phyloP scores from a whole-genome alignment of 208 protist genomes.

The Naegleria lovaniensis region DNA sequence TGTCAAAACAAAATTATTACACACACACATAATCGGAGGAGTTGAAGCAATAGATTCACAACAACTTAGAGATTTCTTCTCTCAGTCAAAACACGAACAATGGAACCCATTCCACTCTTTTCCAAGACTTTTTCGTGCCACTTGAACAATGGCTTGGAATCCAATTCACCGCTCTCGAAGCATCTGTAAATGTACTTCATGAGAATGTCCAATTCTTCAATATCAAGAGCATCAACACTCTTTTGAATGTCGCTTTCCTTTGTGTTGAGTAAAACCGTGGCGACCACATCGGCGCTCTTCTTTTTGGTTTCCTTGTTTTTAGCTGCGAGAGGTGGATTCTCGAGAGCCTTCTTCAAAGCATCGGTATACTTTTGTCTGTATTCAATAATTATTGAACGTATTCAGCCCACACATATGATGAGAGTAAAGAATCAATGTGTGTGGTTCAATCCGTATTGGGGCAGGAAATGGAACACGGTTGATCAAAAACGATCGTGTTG shows the following conservation, averaged over 20 bases:
- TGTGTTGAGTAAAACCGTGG: background rate
- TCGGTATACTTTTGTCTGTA: background rate
- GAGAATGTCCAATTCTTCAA: conserved; percentile 12
- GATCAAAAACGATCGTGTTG: too few relatives aligned
- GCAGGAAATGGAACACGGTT: too few relatives aligned
- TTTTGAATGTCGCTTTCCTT: background rate
- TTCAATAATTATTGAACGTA: too few relatives aligned
- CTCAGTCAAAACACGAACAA: conserved; percentile 12
- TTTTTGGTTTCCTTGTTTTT: background rate
- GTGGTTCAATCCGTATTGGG: too few relatives aligned
- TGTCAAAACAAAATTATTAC: too few relatives aligned
- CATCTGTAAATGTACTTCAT: conserved; percentile 21
- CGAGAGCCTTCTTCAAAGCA: background rate
- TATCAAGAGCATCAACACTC: background rate
- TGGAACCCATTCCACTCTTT: background rate
- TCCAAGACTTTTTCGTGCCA: conserved; percentile 10
- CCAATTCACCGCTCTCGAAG: background rate
- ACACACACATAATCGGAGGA: too few relatives aligned
- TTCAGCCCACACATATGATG: too few relatives aligned
- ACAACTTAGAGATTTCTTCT: background rate
- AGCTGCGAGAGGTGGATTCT: background rate
- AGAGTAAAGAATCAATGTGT: too few relatives aligned
- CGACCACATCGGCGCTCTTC: background rate
- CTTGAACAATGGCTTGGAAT: background rate
- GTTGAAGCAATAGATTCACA: too few relatives aligned